phyloP scores from a whole-genome alignment of 306 rosid species.

The Cicer cuneatum region DNA sequence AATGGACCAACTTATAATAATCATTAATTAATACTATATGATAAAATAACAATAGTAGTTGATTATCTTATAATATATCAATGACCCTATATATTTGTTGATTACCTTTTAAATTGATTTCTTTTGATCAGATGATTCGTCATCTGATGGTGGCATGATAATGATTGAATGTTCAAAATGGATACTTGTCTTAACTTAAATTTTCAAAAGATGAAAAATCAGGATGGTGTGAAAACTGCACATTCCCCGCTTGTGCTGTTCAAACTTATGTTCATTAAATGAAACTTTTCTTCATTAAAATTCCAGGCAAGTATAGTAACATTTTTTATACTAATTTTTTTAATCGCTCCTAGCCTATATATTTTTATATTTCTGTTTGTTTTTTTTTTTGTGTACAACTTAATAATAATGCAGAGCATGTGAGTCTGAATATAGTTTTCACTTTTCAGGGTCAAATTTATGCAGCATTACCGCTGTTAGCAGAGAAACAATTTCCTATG shows the following conservation, averaged over 20 bases:
- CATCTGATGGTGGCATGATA: conserved; percentile 88
- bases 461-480: neutral
- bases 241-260: conserved; percentile 82
- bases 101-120: neutral
- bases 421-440: neutral
- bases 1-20: neutral
- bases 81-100: neutral
- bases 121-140: conserved; percentile 55
- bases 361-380: neutral
- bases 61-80: conserved; percentile 5
- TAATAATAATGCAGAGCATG: neutral
- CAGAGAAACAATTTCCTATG: neutral
- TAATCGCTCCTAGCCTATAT: neutral
- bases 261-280: conserved; percentile 78
- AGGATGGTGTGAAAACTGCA: conserved; percentile 77
- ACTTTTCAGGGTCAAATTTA: neutral
- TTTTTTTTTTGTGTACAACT: neutral
- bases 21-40: neutral
- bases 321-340: neutral
- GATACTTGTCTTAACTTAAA: conserved; percentile 73
- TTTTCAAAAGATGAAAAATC: conserved; percentile 72
- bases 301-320: conserved; percentile 61
- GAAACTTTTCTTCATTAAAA: conserved; percentile 86
- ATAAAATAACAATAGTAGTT: conserved; percentile 2
- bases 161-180: conserved; percentile 71